phyloP scores from a whole-genome alignment of 441 rosid species.

The Pelargonium fulgidum region DNA sequence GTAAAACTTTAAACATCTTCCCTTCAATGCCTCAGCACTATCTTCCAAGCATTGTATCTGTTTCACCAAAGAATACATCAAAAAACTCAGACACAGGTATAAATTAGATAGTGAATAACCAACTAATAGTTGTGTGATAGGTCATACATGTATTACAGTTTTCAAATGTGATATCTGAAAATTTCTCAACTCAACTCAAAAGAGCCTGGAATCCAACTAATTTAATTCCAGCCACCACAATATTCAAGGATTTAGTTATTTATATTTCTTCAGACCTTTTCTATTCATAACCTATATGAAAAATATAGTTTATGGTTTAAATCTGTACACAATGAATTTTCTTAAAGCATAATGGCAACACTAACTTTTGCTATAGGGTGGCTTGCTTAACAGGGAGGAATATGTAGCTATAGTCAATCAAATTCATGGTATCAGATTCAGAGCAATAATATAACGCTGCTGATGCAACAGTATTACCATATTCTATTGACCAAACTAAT shows the following conservation, averaged over 20 bases:
- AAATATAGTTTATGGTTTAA: background rate
- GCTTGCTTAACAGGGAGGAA: background rate
- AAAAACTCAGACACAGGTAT: background rate
- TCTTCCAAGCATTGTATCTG: conserved; percentile 21
- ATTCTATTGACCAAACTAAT: no score
- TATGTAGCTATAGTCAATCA: background rate
- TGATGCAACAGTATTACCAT: no score
- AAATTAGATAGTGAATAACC: background rate
- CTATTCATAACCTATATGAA: background rate
- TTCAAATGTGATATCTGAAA: background rate
- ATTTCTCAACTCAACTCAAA: background rate
- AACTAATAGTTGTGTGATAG: background rate
- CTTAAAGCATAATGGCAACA: background rate
- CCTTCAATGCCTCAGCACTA: conserved; percentile 15
- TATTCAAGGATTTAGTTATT: background rate
- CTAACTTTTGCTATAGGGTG: background rate
- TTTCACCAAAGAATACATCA: background rate
- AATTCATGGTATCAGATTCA: background rate
- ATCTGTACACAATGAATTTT: background rate
- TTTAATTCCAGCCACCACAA: background rate
- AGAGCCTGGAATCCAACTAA: background rate
- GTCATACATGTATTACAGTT: background rate
- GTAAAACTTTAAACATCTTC: conserved; percentile 19
- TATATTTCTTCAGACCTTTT: background rate
- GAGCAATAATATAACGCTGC: background rate